phyloP scores from a whole-genome alignment of 1,284 basidiomycete genomes.

The Cutaneotrichosporon dermatis region DNA sequence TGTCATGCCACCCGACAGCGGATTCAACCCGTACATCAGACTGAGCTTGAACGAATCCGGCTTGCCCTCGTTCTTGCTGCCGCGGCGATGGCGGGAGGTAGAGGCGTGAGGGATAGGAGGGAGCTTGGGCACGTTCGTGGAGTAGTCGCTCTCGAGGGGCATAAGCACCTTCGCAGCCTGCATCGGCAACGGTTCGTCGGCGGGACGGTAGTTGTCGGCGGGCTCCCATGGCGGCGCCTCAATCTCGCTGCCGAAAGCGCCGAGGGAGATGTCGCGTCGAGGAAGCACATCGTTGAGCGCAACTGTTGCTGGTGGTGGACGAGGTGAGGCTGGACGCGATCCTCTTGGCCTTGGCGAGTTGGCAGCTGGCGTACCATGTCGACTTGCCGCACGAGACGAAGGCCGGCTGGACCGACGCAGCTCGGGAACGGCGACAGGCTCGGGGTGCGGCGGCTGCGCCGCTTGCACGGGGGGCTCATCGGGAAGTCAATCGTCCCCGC shows the following conservation, averaged over 20 bases:
- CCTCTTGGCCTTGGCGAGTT: conserved; percentile 7
- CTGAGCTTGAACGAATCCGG: conserved; percentile 36
- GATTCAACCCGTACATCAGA: conserved; percentile 34
- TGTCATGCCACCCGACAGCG: conserved; percentile 31
- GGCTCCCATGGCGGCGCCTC: conserved; percentile 36
- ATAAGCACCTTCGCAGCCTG: conserved; percentile 29
- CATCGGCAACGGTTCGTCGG: conserved; percentile 14
- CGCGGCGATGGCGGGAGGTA: conserved; percentile 17
- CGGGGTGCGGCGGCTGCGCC: no score
- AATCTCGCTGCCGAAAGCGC: conserved; percentile 11
- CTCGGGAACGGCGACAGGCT: not conserved
- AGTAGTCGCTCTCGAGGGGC: conserved; percentile 36
- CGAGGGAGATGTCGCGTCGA: conserved; percentile 7
- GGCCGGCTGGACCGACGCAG: conserved; percentile 3
- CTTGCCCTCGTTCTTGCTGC: conserved; percentile 26
- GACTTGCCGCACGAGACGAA: conserved; percentile 2
- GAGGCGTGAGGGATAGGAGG: conserved; percentile 28
- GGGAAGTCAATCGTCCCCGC: conserved; percentile 29
- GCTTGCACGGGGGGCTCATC: conserved; percentile 24
- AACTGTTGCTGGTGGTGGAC: conserved; percentile 8
- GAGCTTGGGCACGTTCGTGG: conserved; percentile 29
- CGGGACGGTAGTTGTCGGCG: conserved; percentile 35
- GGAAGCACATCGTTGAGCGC: conserved; percentile 12
- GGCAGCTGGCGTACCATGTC: conserved; percentile 10
- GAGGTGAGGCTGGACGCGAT: conserved; percentile 7